These are phyloP conservation scores for Claviceps pusilla DNA, from an alignment of 2,329 filamentous ascomycete species.

Conservation along the genomic window DNA sequence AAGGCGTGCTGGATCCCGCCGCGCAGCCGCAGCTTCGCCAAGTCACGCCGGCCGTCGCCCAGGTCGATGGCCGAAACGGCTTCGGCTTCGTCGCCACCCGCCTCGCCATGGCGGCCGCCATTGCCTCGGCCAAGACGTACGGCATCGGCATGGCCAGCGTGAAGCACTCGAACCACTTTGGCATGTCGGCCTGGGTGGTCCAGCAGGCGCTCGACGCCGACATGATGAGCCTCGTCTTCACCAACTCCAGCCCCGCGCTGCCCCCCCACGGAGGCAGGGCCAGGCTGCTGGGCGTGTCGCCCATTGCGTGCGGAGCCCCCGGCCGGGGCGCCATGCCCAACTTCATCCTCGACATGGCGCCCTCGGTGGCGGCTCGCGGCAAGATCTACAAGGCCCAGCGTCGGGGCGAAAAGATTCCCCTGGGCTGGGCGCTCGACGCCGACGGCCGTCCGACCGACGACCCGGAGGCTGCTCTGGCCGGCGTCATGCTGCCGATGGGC, in stretches of 20 bases:
- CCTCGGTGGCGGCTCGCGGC: conserved; percentile 52
- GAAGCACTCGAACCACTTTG: conserved; percentile 68
- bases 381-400: conserved; percentile 58
- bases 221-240: conserved; percentile 58
- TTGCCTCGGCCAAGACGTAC: conserved; percentile 46
- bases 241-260: conserved; percentile 56
- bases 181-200: conserved; percentile 70
- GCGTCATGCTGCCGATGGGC: conserved; percentile 76
- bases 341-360: conserved; percentile 67
- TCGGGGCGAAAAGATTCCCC: conserved; percentile 53
- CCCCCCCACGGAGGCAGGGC: conserved; percentile 54
- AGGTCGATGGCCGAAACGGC: conserved; percentile 52
- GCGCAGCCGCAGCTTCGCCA: conserved; percentile 44
- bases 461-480: conserved; percentile 52
- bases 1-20: conserved; percentile 48
- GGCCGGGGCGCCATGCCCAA: conserved; percentile 32
- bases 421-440: conserved; percentile 60
- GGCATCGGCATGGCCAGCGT: conserved; percentile 66
- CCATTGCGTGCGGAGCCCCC: conserved; percentile 62
- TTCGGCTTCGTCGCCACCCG: conserved; percentile 63
- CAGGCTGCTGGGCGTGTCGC: conserved; percentile 59
- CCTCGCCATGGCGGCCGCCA: conserved; percentile 49
- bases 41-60: conserved; percentile 56
- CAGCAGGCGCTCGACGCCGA: conserved; percentile 59
- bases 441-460: conserved; percentile 58